A percentile compares a stretch with the other conserved stretches of the same genome.
These are phyloP conservation scores for Eimeria falciformis DNA, from an alignment of 169 alveolate species.

Conservation along the genomic window DNA sequence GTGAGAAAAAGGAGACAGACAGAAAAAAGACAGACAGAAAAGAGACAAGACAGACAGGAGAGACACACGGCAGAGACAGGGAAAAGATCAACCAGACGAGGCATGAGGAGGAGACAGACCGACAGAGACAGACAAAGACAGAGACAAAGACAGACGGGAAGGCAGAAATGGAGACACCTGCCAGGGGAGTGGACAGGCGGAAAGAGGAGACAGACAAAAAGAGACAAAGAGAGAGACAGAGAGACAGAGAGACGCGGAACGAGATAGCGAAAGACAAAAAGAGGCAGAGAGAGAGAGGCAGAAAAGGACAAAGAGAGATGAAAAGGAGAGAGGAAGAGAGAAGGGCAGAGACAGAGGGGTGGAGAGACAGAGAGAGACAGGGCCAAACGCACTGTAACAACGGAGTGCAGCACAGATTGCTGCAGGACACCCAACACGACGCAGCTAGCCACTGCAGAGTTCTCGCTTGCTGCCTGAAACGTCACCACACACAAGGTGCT, in stretches of 20 bases:
- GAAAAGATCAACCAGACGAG: too few species aligned
- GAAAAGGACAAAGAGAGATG: neutral
- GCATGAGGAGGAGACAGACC: too few species aligned
- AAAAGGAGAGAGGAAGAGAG: too few species aligned
- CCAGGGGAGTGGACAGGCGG: neutral
- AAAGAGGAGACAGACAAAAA: neutral
- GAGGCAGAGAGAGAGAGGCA: neutral
- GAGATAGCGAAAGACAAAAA: neutral
- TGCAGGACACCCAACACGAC: conserved; percentile 17
- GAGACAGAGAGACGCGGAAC: neutral
- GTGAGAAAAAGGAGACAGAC: neutral
- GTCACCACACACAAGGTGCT: neutral
- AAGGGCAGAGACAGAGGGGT: too few species aligned
- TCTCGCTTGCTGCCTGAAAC: conserved; percentile 47
- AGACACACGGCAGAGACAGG: neutral
- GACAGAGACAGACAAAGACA: too few species aligned
- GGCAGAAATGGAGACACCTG: too few species aligned
- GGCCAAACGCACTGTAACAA: neutral
- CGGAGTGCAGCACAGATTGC: conserved; percentile 53
- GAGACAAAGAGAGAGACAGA: neutral
- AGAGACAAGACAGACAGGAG: neutral
- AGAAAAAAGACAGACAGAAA: neutral
- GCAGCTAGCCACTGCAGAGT: conserved; percentile 37
- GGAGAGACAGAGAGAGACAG: neutral
- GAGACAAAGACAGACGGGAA: too few species aligned